Conservation (phyloP, 129 eudicot species). For the Arctium minus region DNA sequence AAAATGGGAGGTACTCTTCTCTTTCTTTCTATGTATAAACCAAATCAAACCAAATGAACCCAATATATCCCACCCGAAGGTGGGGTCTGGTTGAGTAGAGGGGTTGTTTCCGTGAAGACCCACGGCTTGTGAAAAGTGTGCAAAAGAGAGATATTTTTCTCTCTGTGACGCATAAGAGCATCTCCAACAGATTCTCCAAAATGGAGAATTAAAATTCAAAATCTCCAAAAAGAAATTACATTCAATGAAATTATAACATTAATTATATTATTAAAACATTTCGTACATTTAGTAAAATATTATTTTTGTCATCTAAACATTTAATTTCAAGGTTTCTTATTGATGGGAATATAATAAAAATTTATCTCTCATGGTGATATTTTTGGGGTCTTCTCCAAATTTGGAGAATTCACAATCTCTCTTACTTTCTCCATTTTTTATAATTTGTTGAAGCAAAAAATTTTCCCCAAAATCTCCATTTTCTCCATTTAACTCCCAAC, state of each 20-base stretch:
- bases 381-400: neutral
- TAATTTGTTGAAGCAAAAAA: neutral
- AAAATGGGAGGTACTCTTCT: slow-evolving; percentile 77
- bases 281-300: no score
- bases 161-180: neutral
- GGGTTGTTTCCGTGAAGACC: neutral
- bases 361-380: neutral
- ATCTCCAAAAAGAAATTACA: neutral
- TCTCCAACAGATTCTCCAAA: neutral
- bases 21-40: slow-evolving; percentile 4
- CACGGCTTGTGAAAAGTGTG: neutral
- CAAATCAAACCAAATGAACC: neutral
- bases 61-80: neutral
- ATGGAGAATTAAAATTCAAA: neutral
- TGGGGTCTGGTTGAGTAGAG: neutral
- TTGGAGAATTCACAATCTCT: neutral
- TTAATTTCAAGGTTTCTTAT: no score
- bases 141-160: neutral
- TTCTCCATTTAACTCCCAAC: neutral
- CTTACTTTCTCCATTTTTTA: neutral
- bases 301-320: no score
- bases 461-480: neutral
- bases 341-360: no score
- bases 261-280: no score
- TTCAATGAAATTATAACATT: neutral